phyloP scores from a whole-genome alignment of 257 asterid genomes.

The Plectranthus barbatus region DNA sequence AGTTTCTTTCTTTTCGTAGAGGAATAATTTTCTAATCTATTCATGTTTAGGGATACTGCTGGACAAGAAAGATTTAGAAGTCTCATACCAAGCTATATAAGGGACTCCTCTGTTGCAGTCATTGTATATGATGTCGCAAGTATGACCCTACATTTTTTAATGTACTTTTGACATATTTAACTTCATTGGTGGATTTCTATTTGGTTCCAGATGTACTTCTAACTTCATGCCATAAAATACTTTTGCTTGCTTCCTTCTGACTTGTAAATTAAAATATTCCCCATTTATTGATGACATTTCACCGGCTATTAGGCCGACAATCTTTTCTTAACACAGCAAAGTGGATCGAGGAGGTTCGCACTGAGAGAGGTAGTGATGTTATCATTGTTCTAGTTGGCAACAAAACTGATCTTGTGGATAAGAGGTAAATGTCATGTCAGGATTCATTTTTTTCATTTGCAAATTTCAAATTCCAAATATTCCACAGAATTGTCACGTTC shows the following conservation, averaged over 20 bases:
- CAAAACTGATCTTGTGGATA: conserved; percentile 89
- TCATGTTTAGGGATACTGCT: conserved; percentile 76
- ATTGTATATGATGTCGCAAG: conserved; percentile 87
- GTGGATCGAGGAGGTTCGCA: conserved; percentile 93
- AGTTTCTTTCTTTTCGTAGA: not conserved
- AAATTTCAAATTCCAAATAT: not conserved
- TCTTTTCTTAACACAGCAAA: conserved; percentile 81
- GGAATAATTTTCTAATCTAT: conserved; percentile 10
- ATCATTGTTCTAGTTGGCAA: conserved; percentile 85
- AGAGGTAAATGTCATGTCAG: conserved; percentile 39
- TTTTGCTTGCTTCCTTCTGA: not conserved
- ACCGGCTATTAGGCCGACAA: conserved; percentile 52
- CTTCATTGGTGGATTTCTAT: not conserved
- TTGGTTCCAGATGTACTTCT: not conserved
- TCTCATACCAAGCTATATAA: conserved; percentile 84
- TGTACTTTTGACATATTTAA: not conserved
- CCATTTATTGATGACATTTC: conserved; percentile 6
- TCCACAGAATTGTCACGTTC: not conserved
- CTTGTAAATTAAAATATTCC: not conserved
- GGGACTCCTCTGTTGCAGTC: conserved; percentile 92
- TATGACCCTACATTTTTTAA: conserved; percentile 22
- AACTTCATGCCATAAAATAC: not conserved
- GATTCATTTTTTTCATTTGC: not conserved
- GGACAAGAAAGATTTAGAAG: conserved; percentile 94
- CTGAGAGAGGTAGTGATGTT: conserved; percentile 93